Evolutionary conservation across 345 rosid genomes (phyloP), one percentile per base, ranked within the genome.

Genomic region (Citrus trifoliata): DNA sequence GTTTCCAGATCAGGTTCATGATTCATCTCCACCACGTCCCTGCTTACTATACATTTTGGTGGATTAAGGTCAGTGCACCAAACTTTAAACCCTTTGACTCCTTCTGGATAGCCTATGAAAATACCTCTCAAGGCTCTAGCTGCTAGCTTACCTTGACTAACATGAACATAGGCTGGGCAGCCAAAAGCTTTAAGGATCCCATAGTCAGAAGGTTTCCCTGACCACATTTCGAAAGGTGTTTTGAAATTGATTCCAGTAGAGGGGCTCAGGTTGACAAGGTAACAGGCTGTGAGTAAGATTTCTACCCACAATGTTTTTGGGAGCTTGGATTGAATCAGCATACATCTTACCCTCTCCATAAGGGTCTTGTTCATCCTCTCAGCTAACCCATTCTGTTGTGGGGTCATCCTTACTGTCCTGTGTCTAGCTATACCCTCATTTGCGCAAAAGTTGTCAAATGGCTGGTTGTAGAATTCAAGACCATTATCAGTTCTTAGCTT

Each of bases 281-380:
- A 42, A 4, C 48, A 42, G 10, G 14, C 1, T 42, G 14, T 42
- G 0, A 42, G 14, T 10, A 42, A 42, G 14, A 42, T 10, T 10
- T 42, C 2, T 42, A 4, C 48, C 13, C 0, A 42, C 0, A 42
- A 0, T 1, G 48, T 0, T 4, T 10, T 10, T 9, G 1, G 14
- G 1, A 42, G 48, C 14, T 42, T 42, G 2, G 2, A 10, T 1
- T 42, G 48, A 10, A 42, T 42, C 3, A 42, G 0, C 4, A 42
- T 10, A 1, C 14, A 42, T 3, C 46, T 42, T 10, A 42, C 48
- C 0, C 10, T 42, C 0, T 40, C 13, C 13, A 40, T 33, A 4
- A 33, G 1, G 2, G 46, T 9, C 12, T 0, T 42, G 10, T 42
- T 42, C 4, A 42, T 42, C 4, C 14, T 10, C 2, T 42, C 4